Evolutionary conservation across 2,329 filamentous ascomycete species (phyloP), one percentile per base, ranked within the genome.

Genomic region (Ceratocystis variospora): DNA sequence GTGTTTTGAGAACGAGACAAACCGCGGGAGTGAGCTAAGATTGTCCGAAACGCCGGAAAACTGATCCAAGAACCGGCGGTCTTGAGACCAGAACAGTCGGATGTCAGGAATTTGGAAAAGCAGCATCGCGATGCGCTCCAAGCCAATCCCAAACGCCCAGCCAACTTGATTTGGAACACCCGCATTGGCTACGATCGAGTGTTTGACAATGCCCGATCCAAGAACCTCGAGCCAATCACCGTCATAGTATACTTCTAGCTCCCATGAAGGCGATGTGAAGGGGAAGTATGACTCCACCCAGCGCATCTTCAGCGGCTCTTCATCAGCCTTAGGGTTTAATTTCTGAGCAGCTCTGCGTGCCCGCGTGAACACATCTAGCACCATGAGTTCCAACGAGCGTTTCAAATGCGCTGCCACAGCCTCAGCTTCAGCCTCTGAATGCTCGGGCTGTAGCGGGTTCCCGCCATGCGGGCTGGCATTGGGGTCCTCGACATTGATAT

Each of bases 271-370:
- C 67, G 87, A 92, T 0, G 94, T 99, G 74, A 97, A 97, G 48
- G 94, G 94, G 77, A 99, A 99, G 76, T 94, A 97, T 0, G 94
- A 91, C 75, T 96, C 93, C 6, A 97, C 87, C 94, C 94, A 99
- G 70, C 94, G 85, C 72, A 96, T 86, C 71, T 85, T 87, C 48
- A 97, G 79, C 3, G 91, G 90, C 72, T 95, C 88, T 62, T 84
- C 80, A 62, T 82, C 79, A 4, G 78, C 77, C 67, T 77, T 78
- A 17, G 80, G 76, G 5, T 85, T 83, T 3, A 87, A 88, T 63
- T 81, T 80, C 73, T 85, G 86, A 5, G 91, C 92, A 3, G 87
- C 89, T 62, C 80, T 80, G 73, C 85, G 86, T 5, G 91, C 92
- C 44, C 87, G 83, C 8, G 85, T 84, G 75, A 99, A 96, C 69